Evolutionary conservation across 805 yeast species (phyloP).

Genomic region (Candida nonsorbophila): DNA sequence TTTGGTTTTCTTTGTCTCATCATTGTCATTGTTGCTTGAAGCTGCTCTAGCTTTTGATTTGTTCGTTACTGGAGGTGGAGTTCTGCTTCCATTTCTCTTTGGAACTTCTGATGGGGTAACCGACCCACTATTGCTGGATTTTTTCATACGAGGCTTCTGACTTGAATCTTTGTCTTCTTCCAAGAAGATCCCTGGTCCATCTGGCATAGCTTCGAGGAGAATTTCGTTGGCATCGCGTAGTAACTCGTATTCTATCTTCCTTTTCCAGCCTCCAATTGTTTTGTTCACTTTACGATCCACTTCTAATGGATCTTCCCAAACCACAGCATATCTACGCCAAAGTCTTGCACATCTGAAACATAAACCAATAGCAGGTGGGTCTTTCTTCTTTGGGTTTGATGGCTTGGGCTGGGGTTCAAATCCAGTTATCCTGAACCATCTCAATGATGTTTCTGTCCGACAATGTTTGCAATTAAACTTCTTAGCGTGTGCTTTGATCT

Average conservation of each 20-base stretch:
- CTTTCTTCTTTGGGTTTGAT: constrained; percentile 4
- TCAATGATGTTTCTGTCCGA: constrained; percentile 44
- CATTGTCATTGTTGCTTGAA: constrained; percentile 1
- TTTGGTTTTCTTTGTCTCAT: constrained; percentile 2
- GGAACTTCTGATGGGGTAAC: too few species aligned
- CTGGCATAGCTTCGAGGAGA: constrained; percentile 40
- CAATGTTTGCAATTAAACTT: constrained; percentile 71
- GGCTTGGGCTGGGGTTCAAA: constrained; percentile 24
- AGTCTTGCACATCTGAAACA: constrained; percentile 84
- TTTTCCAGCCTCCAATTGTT: constrained; percentile 53
- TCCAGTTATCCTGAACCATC: constrained; percentile 75
- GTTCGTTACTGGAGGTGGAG: too few species aligned
- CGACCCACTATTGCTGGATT: too few species aligned
- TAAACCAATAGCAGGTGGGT: constrained; percentile 47
- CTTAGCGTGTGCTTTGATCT: constrained; percentile 34
- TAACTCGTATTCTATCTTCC: constrained; percentile 61
- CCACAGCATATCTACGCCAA: constrained; percentile 86
- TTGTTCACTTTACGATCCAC: constrained; percentile 45
- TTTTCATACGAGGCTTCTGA: too few species aligned
- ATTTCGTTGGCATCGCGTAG: constrained; percentile 57
- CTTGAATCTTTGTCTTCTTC: constrained; percentile 8
- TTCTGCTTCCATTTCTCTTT: too few species aligned
- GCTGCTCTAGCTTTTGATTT: too few species aligned
- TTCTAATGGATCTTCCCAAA: constrained; percentile 78
- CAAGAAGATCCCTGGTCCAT: constrained; percentile 16